A percentile compares a stretch with the other conserved stretches of the same genome.
Conservation (phyloP, 2,329 filamentous ascomycete genomes). For the Trichoderma sp. region DNA sequence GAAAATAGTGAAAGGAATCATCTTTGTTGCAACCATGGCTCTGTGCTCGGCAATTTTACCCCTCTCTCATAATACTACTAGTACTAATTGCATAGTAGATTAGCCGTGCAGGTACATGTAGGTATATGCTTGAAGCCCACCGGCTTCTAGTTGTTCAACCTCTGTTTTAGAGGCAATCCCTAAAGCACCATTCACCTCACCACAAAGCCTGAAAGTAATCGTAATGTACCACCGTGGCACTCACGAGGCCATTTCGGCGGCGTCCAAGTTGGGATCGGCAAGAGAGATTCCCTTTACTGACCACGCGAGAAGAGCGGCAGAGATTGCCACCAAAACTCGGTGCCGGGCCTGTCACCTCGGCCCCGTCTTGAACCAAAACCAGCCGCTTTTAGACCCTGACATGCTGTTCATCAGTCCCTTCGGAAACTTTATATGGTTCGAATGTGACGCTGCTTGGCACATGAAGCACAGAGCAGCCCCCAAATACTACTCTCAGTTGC, state of each 20-base stretch:
- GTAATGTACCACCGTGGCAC: not conserved
- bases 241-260: not conserved
- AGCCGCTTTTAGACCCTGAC: not conserved
- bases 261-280: constrained; percentile 14
- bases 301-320: constrained; percentile 4
- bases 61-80: not conserved
- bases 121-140: too few relatives aligned
- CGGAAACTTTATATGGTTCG: not conserved
- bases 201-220: not conserved
- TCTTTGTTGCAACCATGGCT: not conserved
- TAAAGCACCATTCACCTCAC: not conserved
- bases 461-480: not conserved
- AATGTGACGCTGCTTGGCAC: not conserved
- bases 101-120: not conserved
- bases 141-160: not conserved
- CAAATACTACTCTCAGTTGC: not conserved
- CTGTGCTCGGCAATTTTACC: not conserved
- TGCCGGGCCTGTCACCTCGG: not conserved
- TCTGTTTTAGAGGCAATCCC: not conserved
- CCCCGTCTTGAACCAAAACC: not conserved
- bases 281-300: constrained; percentile 1
- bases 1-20: not conserved
- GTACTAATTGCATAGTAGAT: not conserved
- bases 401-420: not conserved
- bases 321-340: not conserved